Conservation (phyloP, 2,329 filamentous ascomycete genomes). For the Trichoderma atrobrunneum region DNA sequence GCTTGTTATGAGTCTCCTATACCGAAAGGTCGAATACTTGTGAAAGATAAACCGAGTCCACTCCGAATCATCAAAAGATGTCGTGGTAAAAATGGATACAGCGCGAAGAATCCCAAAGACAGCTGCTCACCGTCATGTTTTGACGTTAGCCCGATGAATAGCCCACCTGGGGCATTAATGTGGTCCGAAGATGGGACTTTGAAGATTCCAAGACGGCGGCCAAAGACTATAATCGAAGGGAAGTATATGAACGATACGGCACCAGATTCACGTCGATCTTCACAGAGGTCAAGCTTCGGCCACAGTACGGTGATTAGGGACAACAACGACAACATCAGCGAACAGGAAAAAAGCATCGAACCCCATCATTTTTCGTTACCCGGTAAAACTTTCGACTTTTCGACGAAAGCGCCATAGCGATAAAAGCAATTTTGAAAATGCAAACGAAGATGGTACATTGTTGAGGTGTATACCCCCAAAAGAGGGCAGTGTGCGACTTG, state of each 20-base stretch:
- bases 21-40: constrained; percentile 22
- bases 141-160: neutral
- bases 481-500: neutral
- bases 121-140: neutral
- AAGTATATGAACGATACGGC: neutral
- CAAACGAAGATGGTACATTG: neutral
- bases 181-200: neutral
- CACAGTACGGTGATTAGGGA: neutral
- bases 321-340: neutral
- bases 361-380: neutral
- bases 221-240: neutral
- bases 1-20: constrained; percentile 34
- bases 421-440: neutral
- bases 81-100: neutral
- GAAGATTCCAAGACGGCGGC: constrained; percentile 8
- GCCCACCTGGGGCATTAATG: neutral
- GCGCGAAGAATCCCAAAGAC: neutral
- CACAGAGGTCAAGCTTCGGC: neutral
- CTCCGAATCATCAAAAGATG: constrained; percentile 42
- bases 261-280: neutral
- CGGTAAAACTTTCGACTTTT: neutral
- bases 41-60: constrained; percentile 41
- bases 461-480: neutral
- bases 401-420: neutral
- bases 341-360: neutral